Evolutionary conservation across 257 asterid species (phyloP).

Genomic region (Solanum acaule): DNA sequence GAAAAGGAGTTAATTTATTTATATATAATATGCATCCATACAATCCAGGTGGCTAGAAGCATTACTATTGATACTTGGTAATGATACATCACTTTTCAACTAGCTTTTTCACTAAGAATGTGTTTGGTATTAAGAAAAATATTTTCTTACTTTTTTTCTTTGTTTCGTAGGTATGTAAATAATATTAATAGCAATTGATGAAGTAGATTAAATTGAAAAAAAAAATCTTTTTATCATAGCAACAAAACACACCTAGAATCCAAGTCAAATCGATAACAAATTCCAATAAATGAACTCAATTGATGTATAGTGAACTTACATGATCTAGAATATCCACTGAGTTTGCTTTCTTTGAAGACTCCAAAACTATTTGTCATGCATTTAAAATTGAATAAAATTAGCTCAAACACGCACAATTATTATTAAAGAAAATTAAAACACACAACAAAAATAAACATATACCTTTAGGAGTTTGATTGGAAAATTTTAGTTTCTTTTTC

Average conservation of each 20-base stretch:
- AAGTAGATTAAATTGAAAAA: not conserved
- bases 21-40: too few relatives aligned
- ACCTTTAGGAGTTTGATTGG: not conserved
- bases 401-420: not conserved
- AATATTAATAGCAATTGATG: not conserved
- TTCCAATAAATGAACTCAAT: not conserved
- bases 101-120: too few relatives aligned
- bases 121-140: too few relatives aligned
- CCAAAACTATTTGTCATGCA: not conserved
- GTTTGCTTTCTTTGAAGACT: not conserved
- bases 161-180: not conserved
- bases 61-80: too few relatives aligned
- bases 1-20: too few relatives aligned
- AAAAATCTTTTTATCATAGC: not conserved
- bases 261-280: not conserved
- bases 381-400: not conserved
- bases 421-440: not conserved
- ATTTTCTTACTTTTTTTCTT: not conserved
- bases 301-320: not conserved
- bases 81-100: too few relatives aligned
- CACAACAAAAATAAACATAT: not conserved
- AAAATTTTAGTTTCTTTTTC: not conserved
- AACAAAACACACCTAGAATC: not conserved
- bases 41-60: too few relatives aligned
- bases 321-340: not conserved